Conservation (phyloP, 2,329 filamentous ascomycete genomes). For the Colletotrichum sp. region DNA sequence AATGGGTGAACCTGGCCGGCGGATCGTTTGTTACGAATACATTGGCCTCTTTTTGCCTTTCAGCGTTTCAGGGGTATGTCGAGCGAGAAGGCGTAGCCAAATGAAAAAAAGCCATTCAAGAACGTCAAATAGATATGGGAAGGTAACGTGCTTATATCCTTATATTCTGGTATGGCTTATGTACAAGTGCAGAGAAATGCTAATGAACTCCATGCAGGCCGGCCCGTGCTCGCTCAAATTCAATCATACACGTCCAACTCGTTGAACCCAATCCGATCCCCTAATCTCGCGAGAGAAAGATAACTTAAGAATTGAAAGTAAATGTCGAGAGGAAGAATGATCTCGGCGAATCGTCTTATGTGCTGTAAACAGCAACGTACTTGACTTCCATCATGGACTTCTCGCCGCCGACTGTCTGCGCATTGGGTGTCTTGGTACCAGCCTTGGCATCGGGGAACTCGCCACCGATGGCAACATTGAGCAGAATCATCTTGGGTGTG, state of each 20-base stretch:
- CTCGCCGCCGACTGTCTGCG: constrained; percentile 34
- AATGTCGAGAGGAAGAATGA: neutral
- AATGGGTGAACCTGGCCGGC: too few species aligned
- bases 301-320: neutral
- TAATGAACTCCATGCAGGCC: neutral
- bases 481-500: constrained; percentile 36
- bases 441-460: constrained; percentile 39
- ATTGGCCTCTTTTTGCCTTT: neutral
- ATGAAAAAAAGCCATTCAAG: neutral
- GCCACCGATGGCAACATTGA: constrained; percentile 47
- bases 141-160: neutral
- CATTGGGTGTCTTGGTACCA: constrained; percentile 35
- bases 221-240: neutral
- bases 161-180: neutral
- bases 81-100: neutral
- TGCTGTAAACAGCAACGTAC: constrained; percentile 41
- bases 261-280: neutral
- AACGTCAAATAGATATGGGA: neutral
- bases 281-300: neutral
- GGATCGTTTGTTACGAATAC: too few species aligned
- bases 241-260: neutral
- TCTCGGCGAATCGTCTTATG: neutral
- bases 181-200: neutral
- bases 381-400: constrained; percentile 41
- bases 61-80: neutral